phyloP scores from a whole-genome alignment of 129 eudicot genomes.

The Flaveria linearis region DNA sequence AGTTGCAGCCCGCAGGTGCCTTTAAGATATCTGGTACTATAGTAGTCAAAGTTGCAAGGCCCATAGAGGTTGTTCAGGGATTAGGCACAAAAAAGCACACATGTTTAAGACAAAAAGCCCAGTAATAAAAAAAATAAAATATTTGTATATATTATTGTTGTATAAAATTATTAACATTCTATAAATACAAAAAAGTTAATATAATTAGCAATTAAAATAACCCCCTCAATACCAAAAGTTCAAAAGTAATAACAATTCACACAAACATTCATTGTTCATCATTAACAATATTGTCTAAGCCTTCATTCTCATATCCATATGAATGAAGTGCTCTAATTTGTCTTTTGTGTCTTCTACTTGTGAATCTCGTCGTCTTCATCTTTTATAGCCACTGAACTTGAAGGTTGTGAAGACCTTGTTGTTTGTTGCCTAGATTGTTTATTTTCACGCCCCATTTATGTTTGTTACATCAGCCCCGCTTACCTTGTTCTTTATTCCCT shows the following conservation, averaged over 20 bases:
- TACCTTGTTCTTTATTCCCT: too few species aligned
- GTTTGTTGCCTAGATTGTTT: not conserved
- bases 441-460: too few species aligned
- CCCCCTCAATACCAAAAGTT: not conserved
- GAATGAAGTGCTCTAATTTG: not conserved
- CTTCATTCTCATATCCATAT: not conserved
- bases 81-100: not conserved
- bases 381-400: slow-evolving; percentile 1
- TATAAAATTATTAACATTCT: not conserved
- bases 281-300: not conserved
- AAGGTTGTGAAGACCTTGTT: not conserved
- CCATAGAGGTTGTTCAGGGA: not conserved
- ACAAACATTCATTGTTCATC: not conserved
- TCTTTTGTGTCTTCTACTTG: not conserved
- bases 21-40: not conserved
- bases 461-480: too few species aligned
- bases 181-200: not conserved
- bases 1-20: slow-evolving; percentile 23
- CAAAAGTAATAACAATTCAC: not conserved
- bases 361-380: not conserved
- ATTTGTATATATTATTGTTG: not conserved
- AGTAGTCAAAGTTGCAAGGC: not conserved
- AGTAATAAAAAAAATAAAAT: not conserved
- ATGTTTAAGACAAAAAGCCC: not conserved
- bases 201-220: not conserved